Conservation (phyloP, 805 yeast genomes). For the Wickerhamiella allomyrinae region DNA sequence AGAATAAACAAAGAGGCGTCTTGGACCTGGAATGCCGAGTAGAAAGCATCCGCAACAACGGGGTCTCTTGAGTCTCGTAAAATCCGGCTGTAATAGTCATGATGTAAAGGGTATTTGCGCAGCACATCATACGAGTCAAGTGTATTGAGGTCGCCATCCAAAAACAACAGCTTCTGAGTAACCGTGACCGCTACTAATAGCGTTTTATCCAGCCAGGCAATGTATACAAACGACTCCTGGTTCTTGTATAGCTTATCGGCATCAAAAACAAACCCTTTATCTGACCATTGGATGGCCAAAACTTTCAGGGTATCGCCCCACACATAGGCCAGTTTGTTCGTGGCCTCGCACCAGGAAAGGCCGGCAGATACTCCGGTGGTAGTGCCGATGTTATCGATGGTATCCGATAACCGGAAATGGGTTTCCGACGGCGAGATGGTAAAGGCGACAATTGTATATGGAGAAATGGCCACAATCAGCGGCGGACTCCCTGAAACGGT, state of each 20-base stretch:
- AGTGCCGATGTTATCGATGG: conserved; percentile 13
- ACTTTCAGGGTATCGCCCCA: conserved; percentile 52
- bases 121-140: conserved; percentile 28
- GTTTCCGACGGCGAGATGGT: background rate
- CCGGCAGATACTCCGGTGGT: conserved; percentile 28
- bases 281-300: conserved; percentile 29
- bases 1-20: conserved; percentile 38
- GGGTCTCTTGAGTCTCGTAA: conserved; percentile 7
- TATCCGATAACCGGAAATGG: conserved; percentile 10
- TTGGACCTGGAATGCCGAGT: conserved; percentile 27
- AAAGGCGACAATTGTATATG: background rate
- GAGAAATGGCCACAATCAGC: background rate
- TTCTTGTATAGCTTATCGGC: conserved; percentile 31
- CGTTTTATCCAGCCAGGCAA: conserved; percentile 37
- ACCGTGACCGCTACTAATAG: conserved; percentile 31
- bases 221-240: conserved; percentile 36
- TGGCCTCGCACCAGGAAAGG: conserved; percentile 34
- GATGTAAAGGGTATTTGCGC: conserved; percentile 28
- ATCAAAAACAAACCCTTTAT: conserved; percentile 10
- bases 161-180: conserved; percentile 32
- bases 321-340: conserved; percentile 44
- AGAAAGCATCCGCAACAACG: conserved; percentile 24
- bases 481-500: conserved; percentile 1
- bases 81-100: conserved; percentile 21
- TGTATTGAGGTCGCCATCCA: conserved; percentile 30